phyloP scores from a whole-genome alignment of 192 early-diverging fungal genomes.

The Umbelopsis sp. region DNA sequence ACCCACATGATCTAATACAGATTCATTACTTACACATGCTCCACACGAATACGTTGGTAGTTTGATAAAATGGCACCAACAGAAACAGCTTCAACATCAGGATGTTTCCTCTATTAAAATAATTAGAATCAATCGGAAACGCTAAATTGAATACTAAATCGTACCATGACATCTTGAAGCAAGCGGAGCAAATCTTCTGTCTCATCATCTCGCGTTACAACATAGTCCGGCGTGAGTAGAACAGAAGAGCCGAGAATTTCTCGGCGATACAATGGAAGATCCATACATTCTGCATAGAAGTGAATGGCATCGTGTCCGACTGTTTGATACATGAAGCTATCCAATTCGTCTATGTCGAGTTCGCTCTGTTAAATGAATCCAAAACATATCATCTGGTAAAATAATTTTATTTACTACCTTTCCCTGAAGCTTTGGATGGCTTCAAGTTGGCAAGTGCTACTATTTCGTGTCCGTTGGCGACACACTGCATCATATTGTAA shows the following conservation, averaged over 20 bases:
- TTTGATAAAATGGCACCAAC: conserved; percentile 96
- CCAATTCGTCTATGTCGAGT: conserved; percentile 74
- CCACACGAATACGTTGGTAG: conserved; percentile 97
- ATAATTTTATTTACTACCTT: conserved; percentile 51
- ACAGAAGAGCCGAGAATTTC: conserved; percentile 75
- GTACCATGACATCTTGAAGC: conserved; percentile 71
- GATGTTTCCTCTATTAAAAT: conserved; percentile 50
- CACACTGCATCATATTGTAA: conserved; percentile 95
- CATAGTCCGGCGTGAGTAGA: conserved; percentile 69
- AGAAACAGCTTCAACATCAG: conserved; percentile 84
- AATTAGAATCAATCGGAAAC: background rate
- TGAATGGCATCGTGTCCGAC: conserved; percentile 93
- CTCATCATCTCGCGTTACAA: conserved; percentile 75
- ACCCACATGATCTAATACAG: background rate
- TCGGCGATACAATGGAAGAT: conserved; percentile 79
- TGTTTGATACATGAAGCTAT: conserved; percentile 97
- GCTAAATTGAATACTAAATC: background rate
- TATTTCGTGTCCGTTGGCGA: conserved; percentile 90
- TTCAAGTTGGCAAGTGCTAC: conserved; percentile 92
- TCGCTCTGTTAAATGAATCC: background rate
- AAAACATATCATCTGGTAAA: background rate
- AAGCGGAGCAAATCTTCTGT: conserved; percentile 91
- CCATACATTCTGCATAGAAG: conserved; percentile 81
- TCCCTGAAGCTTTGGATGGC: conserved; percentile 62
- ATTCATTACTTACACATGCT: conserved; percentile 74